phyloP scores from a whole-genome alignment of 1,284 basidiomycete species.

The Malassezia yamatoensis region DNA sequence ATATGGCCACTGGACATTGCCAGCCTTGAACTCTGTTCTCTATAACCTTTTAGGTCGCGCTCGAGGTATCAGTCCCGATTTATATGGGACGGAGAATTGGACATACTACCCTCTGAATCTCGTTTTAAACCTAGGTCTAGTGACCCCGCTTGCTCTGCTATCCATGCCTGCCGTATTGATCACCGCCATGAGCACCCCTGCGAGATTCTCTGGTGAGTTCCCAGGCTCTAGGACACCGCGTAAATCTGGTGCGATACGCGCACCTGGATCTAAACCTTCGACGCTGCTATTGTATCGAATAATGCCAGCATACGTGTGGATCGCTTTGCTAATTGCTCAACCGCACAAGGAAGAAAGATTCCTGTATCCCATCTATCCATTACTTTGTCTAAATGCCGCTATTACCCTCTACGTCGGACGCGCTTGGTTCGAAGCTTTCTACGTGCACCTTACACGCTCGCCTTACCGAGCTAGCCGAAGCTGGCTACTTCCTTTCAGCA shows the following conservation, averaged over 20 bases:
- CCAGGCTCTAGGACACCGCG: slow-evolving; percentile 41
- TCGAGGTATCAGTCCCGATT: slow-evolving; percentile 65
- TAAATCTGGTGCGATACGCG: slow-evolving; percentile 12
- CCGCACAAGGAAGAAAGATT: slow-evolving; percentile 96
- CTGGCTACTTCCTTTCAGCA: slow-evolving; percentile 63
- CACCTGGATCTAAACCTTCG: slow-evolving; percentile 21
- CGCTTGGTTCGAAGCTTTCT: slow-evolving; percentile 23
- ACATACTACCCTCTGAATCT: slow-evolving; percentile 52
- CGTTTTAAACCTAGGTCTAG: slow-evolving; percentile 81
- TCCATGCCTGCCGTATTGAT: slow-evolving; percentile 61
- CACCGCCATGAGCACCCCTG: slow-evolving; percentile 65
- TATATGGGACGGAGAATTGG: slow-evolving; percentile 86
- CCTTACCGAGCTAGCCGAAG: slow-evolving; percentile 29
- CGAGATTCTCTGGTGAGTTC: slow-evolving; percentile 61
- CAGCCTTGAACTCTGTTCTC: slow-evolving; percentile 81
- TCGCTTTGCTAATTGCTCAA: slow-evolving; percentile 66
- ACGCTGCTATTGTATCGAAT: slow-evolving; percentile 63
- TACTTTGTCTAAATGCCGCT: slow-evolving; percentile 88
- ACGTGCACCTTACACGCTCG: slow-evolving; percentile 27
- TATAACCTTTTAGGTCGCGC: slow-evolving; percentile 72
- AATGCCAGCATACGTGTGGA: slow-evolving; percentile 79
- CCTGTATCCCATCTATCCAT: slow-evolving; percentile 85
- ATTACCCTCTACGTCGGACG: slow-evolving; percentile 59
- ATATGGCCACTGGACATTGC: slow-evolving; percentile 68
- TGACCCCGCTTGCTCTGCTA: slow-evolving; percentile 61